These are phyloP conservation scores for Xylaria bambusicola DNA, from an alignment of 495 filamentous ascomycete species.

Conservation along the genomic window DNA sequence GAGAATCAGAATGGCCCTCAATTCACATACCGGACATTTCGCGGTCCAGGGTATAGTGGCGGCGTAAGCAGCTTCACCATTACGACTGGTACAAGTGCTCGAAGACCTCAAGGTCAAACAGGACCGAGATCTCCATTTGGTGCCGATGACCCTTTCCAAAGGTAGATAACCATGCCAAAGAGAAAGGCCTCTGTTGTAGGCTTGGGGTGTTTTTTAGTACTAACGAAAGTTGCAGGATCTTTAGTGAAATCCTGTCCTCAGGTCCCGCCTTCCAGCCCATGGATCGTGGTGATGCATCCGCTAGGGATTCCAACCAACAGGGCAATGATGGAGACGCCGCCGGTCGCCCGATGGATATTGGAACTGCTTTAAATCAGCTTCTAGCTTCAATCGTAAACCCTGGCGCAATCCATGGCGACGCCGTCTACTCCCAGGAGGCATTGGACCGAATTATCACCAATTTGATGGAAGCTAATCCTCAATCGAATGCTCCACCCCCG, in stretches of 20 bases:
- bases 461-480: constrained; percentile 78
- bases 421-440: constrained; percentile 89
- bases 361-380: constrained; percentile 38
- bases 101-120: constrained; percentile 12
- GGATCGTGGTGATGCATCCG: constrained; percentile 10
- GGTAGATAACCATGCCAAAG: no score
- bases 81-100: constrained; percentile 21
- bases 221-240: constrained; percentile 16
- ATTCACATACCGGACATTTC: constrained; percentile 31
- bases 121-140: neutral
- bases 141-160: constrained; percentile 32
- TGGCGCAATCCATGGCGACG: constrained; percentile 68
- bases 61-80: constrained; percentile 39
- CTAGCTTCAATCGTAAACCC: constrained; percentile 61
- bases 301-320: constrained; percentile 17
- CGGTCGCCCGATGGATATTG: constrained; percentile 25
- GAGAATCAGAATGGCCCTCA: constrained; percentile 19
- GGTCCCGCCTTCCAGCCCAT: constrained; percentile 19
- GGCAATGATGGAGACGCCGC: constrained; percentile 21
- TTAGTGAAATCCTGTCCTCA: constrained; percentile 21
- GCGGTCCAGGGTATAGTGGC: constrained; percentile 25
- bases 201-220: no score
- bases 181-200: no score
- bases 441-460: constrained; percentile 85
- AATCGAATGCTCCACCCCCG: constrained; percentile 78